Percentiles rank a stretch among this genome's conserved stretches.
These are phyloP conservation scores for Pseudevernia furfuracea DNA, from an alignment of 495 filamentous ascomycete genomes.

Conservation along the genomic window DNA sequence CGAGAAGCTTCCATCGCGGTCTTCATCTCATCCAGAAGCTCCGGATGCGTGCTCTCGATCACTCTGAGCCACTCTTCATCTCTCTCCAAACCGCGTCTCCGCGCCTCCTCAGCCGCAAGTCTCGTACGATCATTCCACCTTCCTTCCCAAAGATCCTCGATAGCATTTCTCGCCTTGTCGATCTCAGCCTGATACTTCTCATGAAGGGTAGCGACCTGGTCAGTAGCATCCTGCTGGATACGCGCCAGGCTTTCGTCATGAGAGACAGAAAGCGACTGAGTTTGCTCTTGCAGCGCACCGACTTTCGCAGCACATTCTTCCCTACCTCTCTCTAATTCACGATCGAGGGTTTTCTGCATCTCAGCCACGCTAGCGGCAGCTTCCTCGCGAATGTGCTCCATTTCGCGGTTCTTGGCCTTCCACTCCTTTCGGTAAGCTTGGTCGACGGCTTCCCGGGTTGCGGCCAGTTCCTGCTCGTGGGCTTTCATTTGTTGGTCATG, in stretches of 20 bases:
- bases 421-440: conserved; percentile 26
- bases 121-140: conserved; percentile 29
- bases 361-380: conserved; percentile 13
- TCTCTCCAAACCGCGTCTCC: conserved; percentile 22
- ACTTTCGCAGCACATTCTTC: conserved; percentile 6
- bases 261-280: neutral
- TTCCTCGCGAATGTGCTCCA: conserved; percentile 22
- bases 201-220: conserved; percentile 6
- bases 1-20: conserved; percentile 4
- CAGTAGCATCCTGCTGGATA: conserved; percentile 9
- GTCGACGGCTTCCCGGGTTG: conserved; percentile 25
- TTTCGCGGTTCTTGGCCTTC: conserved; percentile 22
- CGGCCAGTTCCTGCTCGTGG: conserved; percentile 25
- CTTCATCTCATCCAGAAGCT: conserved; percentile 23
- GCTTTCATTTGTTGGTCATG: conserved; percentile 19
- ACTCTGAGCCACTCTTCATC: conserved; percentile 28
- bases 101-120: conserved; percentile 25
- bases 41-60: conserved; percentile 17
- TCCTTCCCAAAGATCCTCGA: conserved; percentile 32
- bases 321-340: conserved; percentile 10
- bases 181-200: conserved; percentile 14
- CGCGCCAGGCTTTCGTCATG: conserved; percentile 1
- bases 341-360: conserved; percentile 14
- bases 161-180: conserved; percentile 27
- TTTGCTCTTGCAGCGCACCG: neutral